Evolutionary conservation across 192 early-diverging fungal genomes (phyloP).

Genomic region (Coemansia guatemalensis): DNA sequence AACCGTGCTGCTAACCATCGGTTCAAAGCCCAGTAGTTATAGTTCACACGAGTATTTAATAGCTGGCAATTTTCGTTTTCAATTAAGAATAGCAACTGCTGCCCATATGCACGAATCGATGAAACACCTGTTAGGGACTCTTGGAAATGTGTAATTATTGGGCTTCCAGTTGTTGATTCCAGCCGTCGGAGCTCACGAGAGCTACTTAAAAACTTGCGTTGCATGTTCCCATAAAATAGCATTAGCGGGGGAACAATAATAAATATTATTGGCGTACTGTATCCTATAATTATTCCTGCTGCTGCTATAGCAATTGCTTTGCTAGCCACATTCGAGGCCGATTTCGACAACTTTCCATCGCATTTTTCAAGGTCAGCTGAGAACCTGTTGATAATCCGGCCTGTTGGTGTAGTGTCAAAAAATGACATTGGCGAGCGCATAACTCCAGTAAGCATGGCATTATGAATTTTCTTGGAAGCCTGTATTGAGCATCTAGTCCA

Average conservation of each 20-base stretch:
- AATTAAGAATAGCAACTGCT: constrained; percentile 4
- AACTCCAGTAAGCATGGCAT: neutral
- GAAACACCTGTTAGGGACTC: constrained; percentile 2
- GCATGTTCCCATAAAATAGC: neutral
- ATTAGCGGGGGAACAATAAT: neutral
- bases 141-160: constrained; percentile 8
- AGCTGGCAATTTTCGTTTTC: neutral
- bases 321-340: neutral
- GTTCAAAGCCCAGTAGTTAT: neutral
- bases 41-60: neutral
- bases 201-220: neutral
- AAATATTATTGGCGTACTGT: constrained; percentile 1
- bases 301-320: neutral
- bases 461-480: neutral
- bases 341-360: neutral
- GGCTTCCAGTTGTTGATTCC: constrained; percentile 9
- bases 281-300: neutral
- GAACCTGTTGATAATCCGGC: neutral
- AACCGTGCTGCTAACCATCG: constrained; percentile 1
- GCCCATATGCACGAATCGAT: constrained; percentile 5
- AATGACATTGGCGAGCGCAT: constrained; percentile 13
- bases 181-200: constrained; percentile 3
- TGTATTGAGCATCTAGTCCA: neutral
- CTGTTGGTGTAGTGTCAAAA: too few relatives aligned
- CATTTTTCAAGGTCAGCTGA: neutral